These are phyloP conservation scores for Ramalina peruviana DNA, from an alignment of 495 filamentous ascomycete genomes.

Conservation along the genomic window DNA sequence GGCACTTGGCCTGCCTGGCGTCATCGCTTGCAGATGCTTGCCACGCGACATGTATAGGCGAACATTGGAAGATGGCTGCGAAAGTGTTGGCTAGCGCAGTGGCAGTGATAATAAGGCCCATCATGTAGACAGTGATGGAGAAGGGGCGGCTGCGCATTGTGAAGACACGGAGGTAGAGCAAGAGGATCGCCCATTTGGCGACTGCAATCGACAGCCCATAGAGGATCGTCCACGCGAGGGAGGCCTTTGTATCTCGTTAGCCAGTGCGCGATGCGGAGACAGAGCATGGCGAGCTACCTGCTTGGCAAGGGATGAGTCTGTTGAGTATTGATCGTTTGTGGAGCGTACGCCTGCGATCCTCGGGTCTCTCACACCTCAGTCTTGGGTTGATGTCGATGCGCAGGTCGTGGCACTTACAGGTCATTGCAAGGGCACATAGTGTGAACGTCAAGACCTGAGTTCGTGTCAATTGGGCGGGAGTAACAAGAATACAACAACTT, in stretches of 20 bases:
- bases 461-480: not conserved
- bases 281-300: not conserved
- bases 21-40: not conserved
- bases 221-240: slow-evolving; percentile 16
- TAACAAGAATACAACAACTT: not conserved
- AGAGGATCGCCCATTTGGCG: slow-evolving; percentile 27
- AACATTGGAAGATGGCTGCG: slow-evolving; percentile 16
- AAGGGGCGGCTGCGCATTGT: slow-evolving; percentile 20
- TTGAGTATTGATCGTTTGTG: not conserved
- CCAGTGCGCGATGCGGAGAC: not conserved
- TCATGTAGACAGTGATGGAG: slow-evolving; percentile 7
- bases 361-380: slow-evolving; percentile 1
- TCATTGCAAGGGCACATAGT: slow-evolving; percentile 12
- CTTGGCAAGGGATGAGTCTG: not conserved
- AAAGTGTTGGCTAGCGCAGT: slow-evolving; percentile 10
- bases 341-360: slow-evolving; percentile 1
- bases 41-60: slow-evolving; percentile 14
- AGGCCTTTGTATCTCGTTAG: slow-evolving; percentile 1
- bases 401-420: slow-evolving; percentile 12
- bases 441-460: slow-evolving; percentile 4
- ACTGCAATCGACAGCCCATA: slow-evolving; percentile 22
- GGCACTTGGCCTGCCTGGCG: slow-evolving; percentile 14
- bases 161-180: slow-evolving; percentile 29
- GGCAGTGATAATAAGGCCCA: slow-evolving; percentile 9
- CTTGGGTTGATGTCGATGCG: not conserved